Conservation (phyloP, 2,329 filamentous ascomycete genomes). For the Lachnum nothofagi region DNA sequence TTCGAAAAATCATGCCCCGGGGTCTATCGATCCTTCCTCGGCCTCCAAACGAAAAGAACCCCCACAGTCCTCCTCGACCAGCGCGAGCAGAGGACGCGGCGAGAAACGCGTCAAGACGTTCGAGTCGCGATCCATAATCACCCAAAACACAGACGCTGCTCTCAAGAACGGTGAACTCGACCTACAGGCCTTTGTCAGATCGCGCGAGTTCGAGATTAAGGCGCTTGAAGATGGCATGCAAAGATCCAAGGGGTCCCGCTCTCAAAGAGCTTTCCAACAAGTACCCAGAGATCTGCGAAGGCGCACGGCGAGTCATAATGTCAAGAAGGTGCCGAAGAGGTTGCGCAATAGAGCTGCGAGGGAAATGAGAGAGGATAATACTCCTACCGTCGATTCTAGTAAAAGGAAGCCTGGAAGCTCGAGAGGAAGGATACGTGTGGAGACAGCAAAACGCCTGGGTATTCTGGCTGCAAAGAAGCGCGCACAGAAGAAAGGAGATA, state of each 20-base stretch:
- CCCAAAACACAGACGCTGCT: conserved; percentile 38
- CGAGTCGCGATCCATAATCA: conserved; percentile 42
- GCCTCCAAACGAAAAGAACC: conserved; percentile 28
- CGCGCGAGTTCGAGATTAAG: conserved; percentile 83
- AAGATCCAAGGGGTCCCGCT: conserved; percentile 57
- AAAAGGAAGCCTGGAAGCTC: conserved; percentile 57
- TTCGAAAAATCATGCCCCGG: conserved; percentile 10
- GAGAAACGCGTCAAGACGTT: conserved; percentile 37
- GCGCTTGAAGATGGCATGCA: conserved; percentile 79
- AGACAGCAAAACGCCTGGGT: conserved; percentile 68
- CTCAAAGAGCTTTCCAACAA: conserved; percentile 79
- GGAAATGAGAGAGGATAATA: conserved; percentile 87
- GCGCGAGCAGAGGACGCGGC: conserved; percentile 21
- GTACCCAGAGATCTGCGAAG: conserved; percentile 80
- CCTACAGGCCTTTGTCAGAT: conserved; percentile 74
- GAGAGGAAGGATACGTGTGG: conserved; percentile 60
- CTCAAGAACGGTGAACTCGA: conserved; percentile 72
- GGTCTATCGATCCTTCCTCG: not conserved
- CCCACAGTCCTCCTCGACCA: conserved; percentile 17
- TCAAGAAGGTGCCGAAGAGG: conserved; percentile 77
- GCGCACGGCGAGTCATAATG: conserved; percentile 91
- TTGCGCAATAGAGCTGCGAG: conserved; percentile 62
- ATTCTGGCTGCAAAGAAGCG: conserved; percentile 55
- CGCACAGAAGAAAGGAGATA: conserved; percentile 36
- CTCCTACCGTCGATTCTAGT: conserved; percentile 66